Base-by-base conservation (phyloP, 1,284 basidiomycete genomes). In the Boletus smithii region DNA sequence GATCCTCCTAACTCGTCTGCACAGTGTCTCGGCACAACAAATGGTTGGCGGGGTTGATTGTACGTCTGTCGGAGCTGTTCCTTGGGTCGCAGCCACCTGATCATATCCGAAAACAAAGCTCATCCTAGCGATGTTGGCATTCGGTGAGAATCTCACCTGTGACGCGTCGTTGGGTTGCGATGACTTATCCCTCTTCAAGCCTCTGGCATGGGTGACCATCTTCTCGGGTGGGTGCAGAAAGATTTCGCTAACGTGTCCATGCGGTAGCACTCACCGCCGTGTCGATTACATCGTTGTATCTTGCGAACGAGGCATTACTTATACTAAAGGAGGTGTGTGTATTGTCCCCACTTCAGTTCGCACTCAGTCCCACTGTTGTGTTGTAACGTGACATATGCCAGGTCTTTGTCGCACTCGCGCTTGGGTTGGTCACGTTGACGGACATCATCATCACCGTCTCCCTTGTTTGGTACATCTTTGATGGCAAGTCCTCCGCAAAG, bases 391-490 rank as follows among this genome's bases (percentile, higher is more conserved):
- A 22, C 36, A 24, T 24, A 33, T 23, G 17, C n/a, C 10, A 57
- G 56, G 8, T 40, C 14, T 34, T 54, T 5, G 3, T 58, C 8
- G 48, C 44, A 10, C 22, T 58, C 1, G 29, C 53, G 7, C 49
- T 58, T 8, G 55, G 46, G n/a, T 18, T 52, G 27, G 45, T 49
- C 8, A 57, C 57, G 17, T 31, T 60, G 32, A 50, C 52, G 34
- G 56, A 60, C 30, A 17, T 50, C 7, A 3, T 53, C 38, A 60
- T 60, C 42, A 55, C 56, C 10, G 18, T 50, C 13, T 50, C 43
- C 17, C 55, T 58, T 5, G 18, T 55, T 11, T 11, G 38, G 20
- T 53, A 50, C 16, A 42, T 57, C 18, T 34, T 18, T 13, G 35
- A 24, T 10, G 34, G 38, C 26, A 58, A 46, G 34, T 44, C 39